Evolutionary conservation across 345 rosid genomes (phyloP).

Genomic region (Pugionium dolabratum): DNA sequence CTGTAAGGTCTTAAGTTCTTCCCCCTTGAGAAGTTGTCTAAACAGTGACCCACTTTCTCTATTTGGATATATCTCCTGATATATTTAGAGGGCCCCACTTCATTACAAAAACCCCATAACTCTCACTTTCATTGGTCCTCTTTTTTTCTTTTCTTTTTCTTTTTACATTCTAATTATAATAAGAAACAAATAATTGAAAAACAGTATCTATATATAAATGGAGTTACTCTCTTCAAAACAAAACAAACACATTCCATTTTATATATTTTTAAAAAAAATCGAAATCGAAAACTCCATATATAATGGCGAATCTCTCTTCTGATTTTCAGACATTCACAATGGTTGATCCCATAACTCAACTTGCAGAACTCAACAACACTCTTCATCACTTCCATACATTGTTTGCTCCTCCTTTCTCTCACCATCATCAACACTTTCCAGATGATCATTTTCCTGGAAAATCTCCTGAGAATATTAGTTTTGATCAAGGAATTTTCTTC

Average conservation of each 20-base stretch:
- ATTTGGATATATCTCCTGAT: conserved; percentile 39
- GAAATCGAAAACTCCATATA: not conserved
- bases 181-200: not conserved
- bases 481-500: conserved; percentile 29
- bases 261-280: not conserved
- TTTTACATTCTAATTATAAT: not conserved
- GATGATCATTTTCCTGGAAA: conserved; percentile 14
- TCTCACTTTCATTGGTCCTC: conserved; percentile 35
- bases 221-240: conserved; percentile 20
- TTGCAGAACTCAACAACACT: conserved; percentile 43
- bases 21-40: conserved; percentile 35
- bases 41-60: conserved; percentile 26
- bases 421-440: conserved; percentile 32
- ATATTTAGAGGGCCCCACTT: conserved; percentile 1
- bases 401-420: conserved; percentile 40
- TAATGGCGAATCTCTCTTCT: conserved; percentile 43
- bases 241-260: conserved; percentile 3
- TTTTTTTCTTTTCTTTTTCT: not conserved
- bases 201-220: conserved; percentile 24
- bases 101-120: conserved; percentile 34
- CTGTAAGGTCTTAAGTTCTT: conserved; percentile 26
- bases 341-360: conserved; percentile 45
- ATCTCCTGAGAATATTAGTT: conserved; percentile 18
- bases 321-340: conserved; percentile 29
- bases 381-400: conserved; percentile 42